Percentiles rank a stretch among this genome's conserved stretches.
Evolutionary conservation across 352 stramenopile genomes (phyloP).

Genomic region (Pythium monospermum): DNA sequence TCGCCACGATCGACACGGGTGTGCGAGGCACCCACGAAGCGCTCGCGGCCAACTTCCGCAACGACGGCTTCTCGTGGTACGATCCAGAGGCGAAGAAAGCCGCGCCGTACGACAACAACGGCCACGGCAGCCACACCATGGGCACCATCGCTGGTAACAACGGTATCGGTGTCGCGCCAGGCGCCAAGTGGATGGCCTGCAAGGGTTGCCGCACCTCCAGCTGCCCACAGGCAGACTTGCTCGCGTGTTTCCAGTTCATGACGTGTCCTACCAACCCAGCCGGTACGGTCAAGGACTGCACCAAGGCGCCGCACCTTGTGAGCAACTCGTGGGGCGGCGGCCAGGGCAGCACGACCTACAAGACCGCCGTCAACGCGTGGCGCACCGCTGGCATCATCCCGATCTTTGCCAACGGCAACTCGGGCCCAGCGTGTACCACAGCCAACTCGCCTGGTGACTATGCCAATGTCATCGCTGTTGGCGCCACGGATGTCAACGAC

Average conservation of each 20-base stretch:
- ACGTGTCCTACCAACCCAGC: slow-evolving; percentile 46
- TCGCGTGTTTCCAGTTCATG: slow-evolving; percentile 67
- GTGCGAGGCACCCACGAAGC: slow-evolving; percentile 43
- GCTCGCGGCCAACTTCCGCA: slow-evolving; percentile 34
- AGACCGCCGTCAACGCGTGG: slow-evolving; percentile 18
- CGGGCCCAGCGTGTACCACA: slow-evolving; percentile 6
- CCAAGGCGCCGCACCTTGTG: slow-evolving; percentile 44
- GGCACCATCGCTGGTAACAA: slow-evolving; percentile 39
- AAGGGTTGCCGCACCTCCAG: slow-evolving; percentile 37
- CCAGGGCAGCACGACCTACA: slow-evolving; percentile 11
- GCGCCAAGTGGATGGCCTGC: slow-evolving; percentile 51
- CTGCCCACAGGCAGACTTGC: slow-evolving; percentile 39
- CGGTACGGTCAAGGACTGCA: slow-evolving; percentile 33
- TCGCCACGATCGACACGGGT: slow-evolving; percentile 61
- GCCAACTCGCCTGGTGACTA: slow-evolving; percentile 10
- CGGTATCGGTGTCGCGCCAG: slow-evolving; percentile 48
- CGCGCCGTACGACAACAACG: slow-evolving; percentile 40
- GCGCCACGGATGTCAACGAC: slow-evolving; percentile 7
- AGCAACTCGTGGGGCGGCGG: slow-evolving; percentile 69
- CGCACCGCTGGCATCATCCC: slow-evolving; percentile 21
- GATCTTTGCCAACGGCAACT: slow-evolving; percentile 16
- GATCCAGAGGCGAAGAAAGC: slow-evolving; percentile 34
- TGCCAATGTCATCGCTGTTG: slow-evolving; percentile 22
- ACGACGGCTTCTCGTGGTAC: slow-evolving; percentile 55
- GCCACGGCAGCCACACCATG: slow-evolving; percentile 52